Conservation (phyloP, 2,329 filamentous ascomycete genomes). For the Stromatinia cepivora region DNA sequence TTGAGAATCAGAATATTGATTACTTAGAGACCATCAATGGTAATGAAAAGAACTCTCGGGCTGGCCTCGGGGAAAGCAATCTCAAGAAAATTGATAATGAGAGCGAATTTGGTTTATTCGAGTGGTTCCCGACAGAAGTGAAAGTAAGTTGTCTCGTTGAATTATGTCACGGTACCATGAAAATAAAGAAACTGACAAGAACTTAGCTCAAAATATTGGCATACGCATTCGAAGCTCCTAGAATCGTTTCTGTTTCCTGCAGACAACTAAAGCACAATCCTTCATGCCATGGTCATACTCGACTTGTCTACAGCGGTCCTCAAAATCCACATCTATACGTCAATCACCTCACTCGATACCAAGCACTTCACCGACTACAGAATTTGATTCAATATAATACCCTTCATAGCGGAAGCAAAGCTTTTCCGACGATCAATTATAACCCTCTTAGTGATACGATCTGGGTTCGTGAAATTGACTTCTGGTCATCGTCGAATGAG, state of each 20-base stretch:
- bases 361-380: not conserved
- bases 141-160: not conserved
- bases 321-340: not conserved
- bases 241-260: not conserved
- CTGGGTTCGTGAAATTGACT: not conserved
- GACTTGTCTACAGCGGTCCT: not conserved
- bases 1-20: rapidly evolving
- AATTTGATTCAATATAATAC: not conserved
- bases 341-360: not conserved
- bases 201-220: not conserved
- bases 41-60: not conserved
- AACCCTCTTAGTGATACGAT: not conserved
- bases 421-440: not conserved
- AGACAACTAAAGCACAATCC: not conserved
- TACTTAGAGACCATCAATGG: not conserved
- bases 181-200: not conserved
- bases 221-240: not conserved
- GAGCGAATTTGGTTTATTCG: not conserved
- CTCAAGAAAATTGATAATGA: too few species aligned
- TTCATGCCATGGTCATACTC: not conserved
- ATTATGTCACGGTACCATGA: not conserved
- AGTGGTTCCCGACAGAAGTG: not conserved
- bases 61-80: too few species aligned
- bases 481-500: not conserved
- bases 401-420: too few species aligned